These are phyloP conservation scores for Nymphaea thermarum DNA, from an alignment of 164 flowering plant species.

Conservation along the genomic window DNA sequence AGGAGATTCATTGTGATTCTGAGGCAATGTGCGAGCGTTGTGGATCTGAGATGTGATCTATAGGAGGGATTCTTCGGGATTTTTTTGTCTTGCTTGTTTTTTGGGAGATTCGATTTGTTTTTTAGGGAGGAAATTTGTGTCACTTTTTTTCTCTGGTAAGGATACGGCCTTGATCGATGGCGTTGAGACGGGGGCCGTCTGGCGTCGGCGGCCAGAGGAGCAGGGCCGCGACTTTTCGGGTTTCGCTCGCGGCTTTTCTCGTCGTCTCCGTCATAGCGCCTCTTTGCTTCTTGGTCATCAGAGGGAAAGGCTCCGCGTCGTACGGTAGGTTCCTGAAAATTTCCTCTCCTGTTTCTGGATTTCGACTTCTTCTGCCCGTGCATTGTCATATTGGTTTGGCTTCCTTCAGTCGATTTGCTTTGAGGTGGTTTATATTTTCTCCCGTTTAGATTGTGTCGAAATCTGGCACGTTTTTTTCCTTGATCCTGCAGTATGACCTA, in stretches of 20 bases:
- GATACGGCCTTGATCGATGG: not conserved
- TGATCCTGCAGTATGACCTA: not conserved
- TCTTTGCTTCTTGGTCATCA: not conserved
- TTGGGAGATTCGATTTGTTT: not conserved
- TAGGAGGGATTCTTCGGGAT: not conserved
- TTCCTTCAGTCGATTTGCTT: not conserved
- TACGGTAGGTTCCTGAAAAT: not conserved
- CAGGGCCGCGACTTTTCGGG: not conserved
- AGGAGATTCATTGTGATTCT: not conserved
- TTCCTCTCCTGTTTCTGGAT: no score
- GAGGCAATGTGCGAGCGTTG: not conserved
- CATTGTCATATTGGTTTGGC: no score
- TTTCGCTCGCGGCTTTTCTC: not conserved
- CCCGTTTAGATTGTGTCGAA: not conserved
- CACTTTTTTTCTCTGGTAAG: not conserved
- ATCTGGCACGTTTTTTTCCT: not conserved
- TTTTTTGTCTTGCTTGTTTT: no score
- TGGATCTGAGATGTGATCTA: not conserved
- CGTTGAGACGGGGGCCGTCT: not conserved
- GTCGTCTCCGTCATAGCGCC: not conserved
- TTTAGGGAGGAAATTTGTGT: not conserved
- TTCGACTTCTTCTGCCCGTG: no score
- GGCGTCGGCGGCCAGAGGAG: not conserved
- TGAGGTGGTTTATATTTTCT: not conserved
- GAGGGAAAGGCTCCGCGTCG: not conserved